Percentiles rank a stretch among this genome's conserved stretches.
Evolutionary conservation across 805 yeast genomes (phyloP).

Genomic region (Nakazawaea pomicola): DNA sequence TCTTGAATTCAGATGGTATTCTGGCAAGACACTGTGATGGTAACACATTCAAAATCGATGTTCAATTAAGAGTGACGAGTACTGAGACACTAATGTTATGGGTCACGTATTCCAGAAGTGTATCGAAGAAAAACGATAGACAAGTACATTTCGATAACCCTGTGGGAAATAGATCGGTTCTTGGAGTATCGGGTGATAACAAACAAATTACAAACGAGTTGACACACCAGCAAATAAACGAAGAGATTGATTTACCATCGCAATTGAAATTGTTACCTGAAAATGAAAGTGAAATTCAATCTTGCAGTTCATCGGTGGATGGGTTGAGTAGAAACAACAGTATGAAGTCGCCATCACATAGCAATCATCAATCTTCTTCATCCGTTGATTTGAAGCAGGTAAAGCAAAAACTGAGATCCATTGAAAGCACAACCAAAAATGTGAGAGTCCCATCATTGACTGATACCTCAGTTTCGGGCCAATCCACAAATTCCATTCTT

Average conservation of each 20-base stretch:
- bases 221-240: conserved; percentile 9
- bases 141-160: conserved; percentile 11
- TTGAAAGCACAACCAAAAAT: neutral
- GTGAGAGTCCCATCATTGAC: conserved; percentile 8
- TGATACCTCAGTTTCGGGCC: conserved; percentile 5
- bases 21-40: conserved; percentile 72
- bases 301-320: conserved; percentile 23
- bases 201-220: conserved; percentile 3
- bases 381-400: conserved; percentile 1
- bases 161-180: conserved; percentile 2
- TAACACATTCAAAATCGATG: conserved; percentile 57
- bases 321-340: conserved; percentile 17
- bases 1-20: conserved; percentile 61
- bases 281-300: conserved; percentile 27
- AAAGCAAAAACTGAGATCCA: neutral
- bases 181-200: conserved; percentile 2
- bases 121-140: neutral
- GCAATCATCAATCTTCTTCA: conserved; percentile 6
- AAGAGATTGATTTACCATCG: conserved; percentile 39
- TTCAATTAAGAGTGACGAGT: conserved; percentile 71
- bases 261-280: conserved; percentile 46
- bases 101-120: conserved; percentile 73
- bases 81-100: conserved; percentile 62
- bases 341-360: conserved; percentile 7
- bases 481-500: conserved; percentile 5